Conservation (phyloP, 768 basidiomycete species). For the Pleurotus giganteus region DNA sequence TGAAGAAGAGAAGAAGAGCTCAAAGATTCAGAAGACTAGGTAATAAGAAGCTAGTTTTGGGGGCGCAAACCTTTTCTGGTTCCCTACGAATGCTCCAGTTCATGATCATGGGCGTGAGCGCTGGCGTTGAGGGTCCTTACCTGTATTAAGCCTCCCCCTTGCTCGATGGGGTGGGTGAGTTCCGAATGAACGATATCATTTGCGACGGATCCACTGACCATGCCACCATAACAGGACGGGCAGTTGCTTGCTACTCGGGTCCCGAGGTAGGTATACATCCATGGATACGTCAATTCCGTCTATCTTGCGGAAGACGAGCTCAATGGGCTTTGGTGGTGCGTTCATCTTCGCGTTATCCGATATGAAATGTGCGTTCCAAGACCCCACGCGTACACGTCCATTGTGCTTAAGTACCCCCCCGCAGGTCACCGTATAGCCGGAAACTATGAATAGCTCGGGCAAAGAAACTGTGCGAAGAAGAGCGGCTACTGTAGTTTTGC, state of each 20-base stretch:
- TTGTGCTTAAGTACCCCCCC: no score
- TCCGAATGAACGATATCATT: conserved; percentile 2
- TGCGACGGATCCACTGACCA: neutral
- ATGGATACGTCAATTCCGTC: conserved; percentile 8
- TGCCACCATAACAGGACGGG: conserved; percentile 10
- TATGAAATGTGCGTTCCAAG: no score
- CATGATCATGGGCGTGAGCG: neutral
- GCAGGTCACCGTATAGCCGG: no score
- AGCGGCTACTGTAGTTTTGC: no score
- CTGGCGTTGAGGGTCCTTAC: neutral
- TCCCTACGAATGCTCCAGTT: conserved; percentile 15
- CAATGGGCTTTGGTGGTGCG: conserved; percentile 2
- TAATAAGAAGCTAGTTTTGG: no score
- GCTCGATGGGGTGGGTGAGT: neutral
- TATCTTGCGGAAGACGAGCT: conserved; percentile 1
- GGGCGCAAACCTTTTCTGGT: conserved; percentile 23
- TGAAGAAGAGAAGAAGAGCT: neutral
- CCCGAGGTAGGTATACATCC: conserved; percentile 4
- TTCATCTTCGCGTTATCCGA: neutral
- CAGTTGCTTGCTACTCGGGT: neutral
- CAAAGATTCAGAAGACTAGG: neutral
- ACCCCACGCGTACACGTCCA: no score
- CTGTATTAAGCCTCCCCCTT: conserved; percentile 8
- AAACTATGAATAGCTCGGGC: no score
- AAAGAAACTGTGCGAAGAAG: no score